These are phyloP conservation scores for Xanthoparmelia taractica DNA, from an alignment of 495 filamentous ascomycete genomes.

Conservation along the genomic window DNA sequence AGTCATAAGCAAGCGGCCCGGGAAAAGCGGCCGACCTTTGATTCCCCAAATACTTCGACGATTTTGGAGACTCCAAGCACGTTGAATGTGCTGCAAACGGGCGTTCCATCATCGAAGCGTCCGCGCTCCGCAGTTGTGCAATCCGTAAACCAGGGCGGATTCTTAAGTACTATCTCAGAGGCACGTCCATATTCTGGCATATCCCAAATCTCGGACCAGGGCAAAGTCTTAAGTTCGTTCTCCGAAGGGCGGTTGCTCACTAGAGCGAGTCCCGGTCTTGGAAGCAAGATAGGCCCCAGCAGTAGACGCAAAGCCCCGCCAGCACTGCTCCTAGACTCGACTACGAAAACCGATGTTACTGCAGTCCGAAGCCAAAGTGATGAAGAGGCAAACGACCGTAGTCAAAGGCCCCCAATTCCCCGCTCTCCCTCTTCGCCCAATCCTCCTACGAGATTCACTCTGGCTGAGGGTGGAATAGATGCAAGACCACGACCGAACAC, in stretches of 20 bases:
- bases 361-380: background rate
- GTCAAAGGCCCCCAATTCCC: background rate
- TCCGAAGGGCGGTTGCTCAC: background rate
- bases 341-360: background rate
- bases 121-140: too few relatives aligned
- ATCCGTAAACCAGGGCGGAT: background rate
- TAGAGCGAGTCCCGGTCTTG: slow-evolving; percentile 14
- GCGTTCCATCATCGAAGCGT: background rate
- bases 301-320: background rate
- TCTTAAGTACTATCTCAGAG: background rate
- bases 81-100: background rate
- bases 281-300: slow-evolving; percentile 9
- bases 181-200: background rate
- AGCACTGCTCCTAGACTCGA: background rate
- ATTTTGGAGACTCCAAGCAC: slow-evolving; percentile 28
- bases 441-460: slow-evolving; percentile 3
- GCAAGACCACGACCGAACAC: background rate
- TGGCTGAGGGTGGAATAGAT: background rate
- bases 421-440: slow-evolving; percentile 10
- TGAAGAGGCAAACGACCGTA: background rate
- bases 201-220: background rate
- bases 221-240: background rate
- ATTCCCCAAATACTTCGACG: slow-evolving; percentile 4
- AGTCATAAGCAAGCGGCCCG: slow-evolving; percentile 19
- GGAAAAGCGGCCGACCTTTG: slow-evolving; percentile 2